Conservation (phyloP, 1,139 yeast species). For the Nakaseomyces bracarensis region DNA sequence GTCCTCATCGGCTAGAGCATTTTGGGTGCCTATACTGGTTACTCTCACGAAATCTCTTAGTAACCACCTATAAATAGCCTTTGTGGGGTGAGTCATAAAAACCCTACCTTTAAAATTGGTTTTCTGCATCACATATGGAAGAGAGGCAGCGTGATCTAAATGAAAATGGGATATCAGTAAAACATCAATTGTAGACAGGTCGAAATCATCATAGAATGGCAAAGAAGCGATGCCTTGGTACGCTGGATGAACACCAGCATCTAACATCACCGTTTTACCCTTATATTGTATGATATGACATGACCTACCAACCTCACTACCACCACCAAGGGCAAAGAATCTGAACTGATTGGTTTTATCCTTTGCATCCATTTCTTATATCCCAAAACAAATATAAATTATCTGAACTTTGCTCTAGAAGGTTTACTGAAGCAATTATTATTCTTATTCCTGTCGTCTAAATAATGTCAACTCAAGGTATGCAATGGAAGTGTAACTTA, state of each 20-base stretch:
- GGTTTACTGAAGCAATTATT: too few species aligned
- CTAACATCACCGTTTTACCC: conserved; percentile 94
- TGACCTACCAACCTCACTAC: conserved; percentile 94
- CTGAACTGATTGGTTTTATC: conserved; percentile 35
- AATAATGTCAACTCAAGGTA: too few species aligned
- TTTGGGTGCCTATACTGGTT: conserved; percentile 56
- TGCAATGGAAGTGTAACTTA: too few species aligned
- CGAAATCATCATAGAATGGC: conserved; percentile 94
- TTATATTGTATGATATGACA: conserved; percentile 89
- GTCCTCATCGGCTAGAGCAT: conserved; percentile 34
- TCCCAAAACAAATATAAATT: too few species aligned
- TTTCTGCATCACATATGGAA: conserved; percentile 97
- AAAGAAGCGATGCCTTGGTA: conserved; percentile 80
- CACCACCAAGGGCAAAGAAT: conserved; percentile 98
- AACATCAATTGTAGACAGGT: conserved; percentile 76
- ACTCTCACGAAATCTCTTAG: conserved; percentile 90
- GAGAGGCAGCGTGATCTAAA: conserved; percentile 93
- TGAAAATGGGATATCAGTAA: conserved; percentile 90
- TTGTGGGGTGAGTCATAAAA: conserved; percentile 98
- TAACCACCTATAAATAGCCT: conserved; percentile 94
- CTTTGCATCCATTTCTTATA: conserved; percentile 4
- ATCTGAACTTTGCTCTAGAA: too few species aligned
- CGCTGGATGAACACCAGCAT: conserved; percentile 98
- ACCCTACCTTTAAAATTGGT: conserved; percentile 91
- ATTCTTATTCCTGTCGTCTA: background rate